These are phyloP conservation scores for Lentinula edodes DNA, from an alignment of 768 basidiomycete genomes.

Conservation along the genomic window DNA sequence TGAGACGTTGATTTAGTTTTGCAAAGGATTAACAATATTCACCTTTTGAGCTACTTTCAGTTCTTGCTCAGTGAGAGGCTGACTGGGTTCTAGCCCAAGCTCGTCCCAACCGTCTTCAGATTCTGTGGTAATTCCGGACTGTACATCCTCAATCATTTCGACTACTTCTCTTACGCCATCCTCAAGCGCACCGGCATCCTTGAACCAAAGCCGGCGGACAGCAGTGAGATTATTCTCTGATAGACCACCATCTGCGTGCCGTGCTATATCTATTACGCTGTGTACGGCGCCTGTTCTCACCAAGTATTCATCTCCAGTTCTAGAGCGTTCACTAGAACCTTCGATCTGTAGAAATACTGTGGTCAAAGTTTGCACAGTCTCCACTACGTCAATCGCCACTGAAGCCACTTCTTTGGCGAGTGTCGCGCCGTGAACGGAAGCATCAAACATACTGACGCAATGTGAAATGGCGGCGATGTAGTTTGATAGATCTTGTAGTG, in stretches of 20 bases:
- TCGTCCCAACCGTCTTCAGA: constrained; percentile 62
- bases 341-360: constrained; percentile 37
- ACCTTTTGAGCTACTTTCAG: constrained; percentile 59
- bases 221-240: constrained; percentile 54
- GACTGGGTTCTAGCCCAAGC: constrained; percentile 44
- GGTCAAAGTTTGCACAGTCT: constrained; percentile 37
- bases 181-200: constrained; percentile 50
- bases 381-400: constrained; percentile 36
- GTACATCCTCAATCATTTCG: constrained; percentile 42
- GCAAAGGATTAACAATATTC: not conserved
- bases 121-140: constrained; percentile 21
- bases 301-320: constrained; percentile 43
- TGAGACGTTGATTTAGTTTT: not conserved
- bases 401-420: constrained; percentile 38
- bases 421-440: constrained; percentile 36
- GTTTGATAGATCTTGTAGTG: constrained; percentile 49
- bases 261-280: constrained; percentile 49
- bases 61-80: constrained; percentile 43
- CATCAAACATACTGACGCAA: constrained; percentile 40
- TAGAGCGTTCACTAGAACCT: constrained; percentile 11
- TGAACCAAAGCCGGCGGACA: constrained; percentile 45
- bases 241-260: constrained; percentile 34
- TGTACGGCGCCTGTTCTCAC: constrained; percentile 56
- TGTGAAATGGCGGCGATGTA: constrained; percentile 46
- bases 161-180: constrained; percentile 58